These are phyloP conservation scores for Boletus reticuloceps DNA, from an alignment of 768 basidiomycete species.

Conservation along the genomic window DNA sequence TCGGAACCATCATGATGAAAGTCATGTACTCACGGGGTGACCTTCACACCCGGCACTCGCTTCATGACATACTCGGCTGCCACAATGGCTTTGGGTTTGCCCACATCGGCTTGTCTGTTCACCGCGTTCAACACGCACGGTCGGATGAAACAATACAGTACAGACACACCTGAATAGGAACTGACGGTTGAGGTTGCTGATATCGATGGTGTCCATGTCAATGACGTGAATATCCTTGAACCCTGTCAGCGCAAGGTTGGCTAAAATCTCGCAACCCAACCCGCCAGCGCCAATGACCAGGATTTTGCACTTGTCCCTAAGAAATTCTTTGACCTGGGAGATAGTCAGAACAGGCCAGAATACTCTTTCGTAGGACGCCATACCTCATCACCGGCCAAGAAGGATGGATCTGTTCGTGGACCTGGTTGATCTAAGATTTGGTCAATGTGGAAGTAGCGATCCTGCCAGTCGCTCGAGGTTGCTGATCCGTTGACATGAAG, in stretches of 20 bases:
- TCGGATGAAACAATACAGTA: not conserved
- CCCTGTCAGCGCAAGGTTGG: conserved; percentile 92
- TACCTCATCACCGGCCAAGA: conserved; percentile 79
- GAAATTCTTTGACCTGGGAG: conserved; percentile 78
- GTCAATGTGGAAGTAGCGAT: conserved; percentile 80
- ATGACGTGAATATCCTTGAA: conserved; percentile 99
- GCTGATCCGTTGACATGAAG: conserved; percentile 35
- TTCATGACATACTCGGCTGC: conserved; percentile 98
- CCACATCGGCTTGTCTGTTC: conserved; percentile 82
- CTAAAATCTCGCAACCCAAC: conserved; percentile 94
- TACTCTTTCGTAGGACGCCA: conserved; percentile 15
- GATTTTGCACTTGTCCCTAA: conserved; percentile 83
- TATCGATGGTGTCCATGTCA: conserved; percentile 99
- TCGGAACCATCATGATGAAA: not conserved
- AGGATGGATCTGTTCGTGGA: conserved; percentile 85
- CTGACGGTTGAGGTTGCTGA: conserved; percentile 97
- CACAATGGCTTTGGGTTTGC: conserved; percentile 87
- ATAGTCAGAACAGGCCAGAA: not conserved
- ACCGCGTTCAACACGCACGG: not conserved
- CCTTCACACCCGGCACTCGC: conserved; percentile 92
- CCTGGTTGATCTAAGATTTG: conserved; percentile 82
- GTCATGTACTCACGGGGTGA: conserved; percentile 76
- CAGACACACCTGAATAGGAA: conserved; percentile 85
- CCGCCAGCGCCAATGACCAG: conserved; percentile 98
- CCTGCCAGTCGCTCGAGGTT: conserved; percentile 45